Base-by-base conservation (phyloP, 225 moss, liverwort and hornwort species). In the Climacium dendroides region DNA sequence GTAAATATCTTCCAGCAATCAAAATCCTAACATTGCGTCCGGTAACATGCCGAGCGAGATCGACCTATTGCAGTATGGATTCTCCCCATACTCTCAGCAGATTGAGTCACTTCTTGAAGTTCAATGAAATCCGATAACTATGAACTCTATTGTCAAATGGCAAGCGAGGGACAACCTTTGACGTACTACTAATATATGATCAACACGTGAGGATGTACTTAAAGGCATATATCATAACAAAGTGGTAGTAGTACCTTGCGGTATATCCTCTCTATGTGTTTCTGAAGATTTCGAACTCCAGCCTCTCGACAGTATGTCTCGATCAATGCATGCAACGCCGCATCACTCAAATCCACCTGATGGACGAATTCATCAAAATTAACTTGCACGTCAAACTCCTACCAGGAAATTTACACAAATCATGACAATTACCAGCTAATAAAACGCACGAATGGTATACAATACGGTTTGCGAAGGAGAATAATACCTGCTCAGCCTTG, bases 281-380 rank as follows among this genome's bases (percentile, higher is more conserved):
- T 98, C 82, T 98, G 98, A 62, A 98, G 95, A 90, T 92, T 98
- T 85, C 98, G 95, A 83, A 98, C 98, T 89, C 98, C 98, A 87
- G 98, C 98, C 91, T 98, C 98, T 48, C 98, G 95, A 87, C 98
- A 98, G 83, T 98, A 98, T 18, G 98, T 98, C 83, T 98, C 98
- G 57, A 98, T 98, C 86, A 98, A 74, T 62, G 95, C 90, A 87
- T 96, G 96, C 82, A 97, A 93, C 55, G 98, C 98, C 82, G 85
- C 93, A 86, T 98, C 97, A 91, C 93, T 93, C 88, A 94, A 88
- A 78, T 94, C 91, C 87, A 94, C 94, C 94, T 93, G 92, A 88
- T 63, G 74, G 67, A 83, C 24, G 78, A 52, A 64, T 74, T 73
- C 73, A 86, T 87, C 85, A 88, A 41, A 81, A n/a, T 29, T 61